phyloP scores from a whole-genome alignment of 2,329 filamentous ascomycete species.

The Cryphonectria nitschkei region DNA sequence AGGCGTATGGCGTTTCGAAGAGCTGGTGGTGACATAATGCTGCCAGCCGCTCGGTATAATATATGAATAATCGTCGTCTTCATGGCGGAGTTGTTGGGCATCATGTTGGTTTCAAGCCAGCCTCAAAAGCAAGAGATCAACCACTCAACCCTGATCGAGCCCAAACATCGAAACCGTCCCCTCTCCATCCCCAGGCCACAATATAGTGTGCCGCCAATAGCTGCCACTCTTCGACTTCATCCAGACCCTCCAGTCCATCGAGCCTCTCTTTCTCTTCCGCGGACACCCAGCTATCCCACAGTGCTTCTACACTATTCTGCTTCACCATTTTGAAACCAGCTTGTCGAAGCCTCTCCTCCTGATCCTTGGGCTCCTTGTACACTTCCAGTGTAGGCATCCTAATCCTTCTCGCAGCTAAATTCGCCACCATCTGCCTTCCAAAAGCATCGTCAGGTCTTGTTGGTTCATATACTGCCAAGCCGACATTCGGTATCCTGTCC shows the following conservation, averaged over 20 bases:
- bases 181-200: constrained; percentile 84
- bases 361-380: constrained; percentile 70
- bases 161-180: constrained; percentile 43
- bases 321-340: constrained; percentile 63
- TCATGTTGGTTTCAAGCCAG: background rate
- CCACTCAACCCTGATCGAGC: background rate
- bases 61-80: background rate
- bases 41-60: background rate
- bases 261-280: constrained; percentile 77
- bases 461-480: constrained; percentile 85
- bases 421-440: constrained; percentile 88
- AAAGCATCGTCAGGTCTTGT: constrained; percentile 84
- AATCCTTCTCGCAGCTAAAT: constrained; percentile 81
- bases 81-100: background rate
- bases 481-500: constrained; percentile 49
- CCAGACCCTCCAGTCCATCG: constrained; percentile 79
- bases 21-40: background rate
- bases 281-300: constrained; percentile 78
- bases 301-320: constrained; percentile 53
- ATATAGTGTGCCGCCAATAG: constrained; percentile 88
- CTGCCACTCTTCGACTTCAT: constrained; percentile 95
- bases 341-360: constrained; percentile 66
- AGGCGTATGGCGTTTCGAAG: constrained; percentile 28
- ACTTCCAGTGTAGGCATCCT: constrained; percentile 78
- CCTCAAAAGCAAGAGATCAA: background rate